Evolutionary conservation across 768 basidiomycete genomes (phyloP).

Genomic region (Calocybe cyanea): DNA sequence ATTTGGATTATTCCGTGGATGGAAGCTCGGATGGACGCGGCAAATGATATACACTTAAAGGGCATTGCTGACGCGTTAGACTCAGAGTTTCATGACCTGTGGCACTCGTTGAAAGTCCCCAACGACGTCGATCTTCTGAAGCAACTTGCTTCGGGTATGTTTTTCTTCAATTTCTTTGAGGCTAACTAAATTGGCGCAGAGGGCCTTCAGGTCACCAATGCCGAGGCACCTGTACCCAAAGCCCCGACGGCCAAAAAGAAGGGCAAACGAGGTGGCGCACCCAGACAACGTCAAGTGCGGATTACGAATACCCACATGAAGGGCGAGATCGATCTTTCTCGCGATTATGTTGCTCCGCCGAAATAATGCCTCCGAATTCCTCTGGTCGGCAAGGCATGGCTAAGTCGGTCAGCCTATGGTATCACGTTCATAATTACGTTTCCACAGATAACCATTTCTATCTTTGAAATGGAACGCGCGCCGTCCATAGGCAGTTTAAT

Average conservation of each 20-base stretch:
- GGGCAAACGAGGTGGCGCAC: conserved; percentile 74
- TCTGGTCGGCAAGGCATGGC: conserved; percentile 1
- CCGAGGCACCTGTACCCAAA: conserved; percentile 54
- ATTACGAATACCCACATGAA: conserved; percentile 89
- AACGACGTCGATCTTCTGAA: conserved; percentile 80
- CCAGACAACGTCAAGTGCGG: conserved; percentile 70
- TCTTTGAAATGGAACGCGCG: background rate
- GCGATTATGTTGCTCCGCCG: conserved; percentile 52
- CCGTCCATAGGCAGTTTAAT: conserved; percentile 3
- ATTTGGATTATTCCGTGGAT: conserved; percentile 1
- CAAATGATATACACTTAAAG: conserved; percentile 1
- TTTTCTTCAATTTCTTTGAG: conserved; percentile 4
- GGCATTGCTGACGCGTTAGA: conserved; percentile 11
- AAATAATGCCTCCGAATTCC: conserved; percentile 26
- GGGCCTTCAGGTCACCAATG: conserved; percentile 76
- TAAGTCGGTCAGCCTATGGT: background rate
- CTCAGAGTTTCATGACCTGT: conserved; percentile 82
- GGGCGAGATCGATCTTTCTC: conserved; percentile 80
- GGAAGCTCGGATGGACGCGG: conserved; percentile 6
- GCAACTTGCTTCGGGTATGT: conserved; percentile 68
- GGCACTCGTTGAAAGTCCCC: conserved; percentile 83
- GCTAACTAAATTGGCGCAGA: conserved; percentile 37
- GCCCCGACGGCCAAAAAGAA: conserved; percentile 64
- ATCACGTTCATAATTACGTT: conserved; percentile 5
- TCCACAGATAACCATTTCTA: conserved; percentile 8